Evolutionary conservation across 2,329 filamentous ascomycete genomes (phyloP), one percentile per base, ranked within the genome.

Genomic region (Colletotrichum sp.): DNA sequence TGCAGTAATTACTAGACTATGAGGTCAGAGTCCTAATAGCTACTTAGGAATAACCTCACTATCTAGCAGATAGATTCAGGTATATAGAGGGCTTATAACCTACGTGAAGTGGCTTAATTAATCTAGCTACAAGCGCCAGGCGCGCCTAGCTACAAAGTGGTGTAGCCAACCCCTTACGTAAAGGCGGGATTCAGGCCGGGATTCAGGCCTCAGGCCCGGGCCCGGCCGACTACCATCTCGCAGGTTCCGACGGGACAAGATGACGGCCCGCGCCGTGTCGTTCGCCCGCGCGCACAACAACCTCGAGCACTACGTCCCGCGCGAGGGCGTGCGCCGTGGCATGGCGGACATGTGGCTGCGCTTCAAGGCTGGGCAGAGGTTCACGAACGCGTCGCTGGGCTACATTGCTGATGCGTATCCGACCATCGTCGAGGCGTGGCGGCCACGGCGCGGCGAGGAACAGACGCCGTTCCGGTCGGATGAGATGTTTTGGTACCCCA

Each of bases 331-430:
- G 2, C 76, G 77, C 2, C 77, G 75, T 8, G 72, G 78, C 12
- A 43, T 77, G 22, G 61, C 70, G 36, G 93, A 95, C 80, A 88
- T 94, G 82, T 96, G 94, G 94, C 85, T 94, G 5, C 88, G 91
- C 30, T 88, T 94, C 70, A 83, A 87, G 2, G 91, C 90, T 16
- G 89, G 89, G 2, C 89, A 90, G 75, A 88, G 84, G 48, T 95
- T 94, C 86, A 94, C 90, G 2, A 89, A 94, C 78, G 88, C 89
- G 5, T 87, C 88, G 2, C 85, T 96, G 3, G 93, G 91, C 0
- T 95, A 91, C 79, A 85, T 95, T 8, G 87, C 88, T 22, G 94
- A 96, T 82, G 91, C 91, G 81, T 94, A 93, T 78, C 93, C 93
- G 4, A 90, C 93, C 80, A 87, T 94, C 28, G 83, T 94, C 16